Conservation (phyloP, 495 filamentous ascomycete genomes). For the Neurospora sublineolata region DNA sequence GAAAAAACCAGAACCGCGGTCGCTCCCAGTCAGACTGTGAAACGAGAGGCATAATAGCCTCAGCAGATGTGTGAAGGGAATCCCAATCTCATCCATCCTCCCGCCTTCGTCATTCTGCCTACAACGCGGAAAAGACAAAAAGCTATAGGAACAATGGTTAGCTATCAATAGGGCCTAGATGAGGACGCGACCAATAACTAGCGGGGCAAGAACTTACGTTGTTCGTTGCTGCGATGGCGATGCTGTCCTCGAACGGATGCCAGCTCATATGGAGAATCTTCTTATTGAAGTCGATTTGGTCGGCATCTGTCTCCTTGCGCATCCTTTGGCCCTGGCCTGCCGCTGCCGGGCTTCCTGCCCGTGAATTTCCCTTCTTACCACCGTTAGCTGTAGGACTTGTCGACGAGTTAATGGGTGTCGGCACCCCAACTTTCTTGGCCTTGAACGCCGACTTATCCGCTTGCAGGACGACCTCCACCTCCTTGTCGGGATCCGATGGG, state of each 20-base stretch:
- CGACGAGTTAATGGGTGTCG: constrained; percentile 84
- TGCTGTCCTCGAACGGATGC: constrained; percentile 99
- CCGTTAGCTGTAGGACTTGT: constrained; percentile 58
- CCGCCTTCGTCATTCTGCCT: constrained; percentile 9
- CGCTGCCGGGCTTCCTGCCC: constrained; percentile 82
- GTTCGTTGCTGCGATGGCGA: constrained; percentile 98
- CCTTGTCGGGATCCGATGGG: constrained; percentile 86
- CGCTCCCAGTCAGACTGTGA: neutral
- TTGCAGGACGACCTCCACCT: constrained; percentile 93
- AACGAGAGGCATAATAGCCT: neutral
- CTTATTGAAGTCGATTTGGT: constrained; percentile 99
- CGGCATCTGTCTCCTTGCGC: constrained; percentile 97
- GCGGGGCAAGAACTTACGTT: constrained; percentile 56
- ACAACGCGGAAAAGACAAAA: constrained; percentile 98
- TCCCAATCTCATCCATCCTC: neutral
- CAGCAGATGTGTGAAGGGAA: neutral
- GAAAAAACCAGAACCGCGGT: neutral
- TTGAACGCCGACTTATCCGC: constrained; percentile 99
- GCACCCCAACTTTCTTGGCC: constrained; percentile 97
- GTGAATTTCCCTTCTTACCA: constrained; percentile 72
- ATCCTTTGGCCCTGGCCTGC: constrained; percentile 79
- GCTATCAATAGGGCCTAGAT: neutral
- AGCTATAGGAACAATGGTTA: constrained; percentile 43
- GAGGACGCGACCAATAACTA: neutral
- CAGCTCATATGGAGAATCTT: constrained; percentile 99